A percentile compares a stretch with the other conserved stretches of the same genome.
phyloP scores from a whole-genome alignment of 257 asterid species.

The Solanum appendiculatum region DNA sequence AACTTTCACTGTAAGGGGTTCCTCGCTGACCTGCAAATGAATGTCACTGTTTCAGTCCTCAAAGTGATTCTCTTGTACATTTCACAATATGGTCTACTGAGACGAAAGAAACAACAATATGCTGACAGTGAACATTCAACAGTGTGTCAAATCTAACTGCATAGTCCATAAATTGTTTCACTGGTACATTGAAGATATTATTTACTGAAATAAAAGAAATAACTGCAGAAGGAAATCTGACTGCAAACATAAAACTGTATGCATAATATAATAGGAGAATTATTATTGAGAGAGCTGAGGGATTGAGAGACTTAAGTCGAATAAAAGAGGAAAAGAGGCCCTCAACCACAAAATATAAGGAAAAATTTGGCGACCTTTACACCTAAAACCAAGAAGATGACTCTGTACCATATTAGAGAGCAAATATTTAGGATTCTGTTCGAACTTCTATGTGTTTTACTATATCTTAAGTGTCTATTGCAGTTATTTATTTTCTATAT shows the following conservation, averaged over 20 bases:
- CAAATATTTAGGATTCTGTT: background rate
- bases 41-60: slow-evolving; percentile 13
- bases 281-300: background rate
- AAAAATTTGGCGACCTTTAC: background rate
- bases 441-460: background rate
- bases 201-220: background rate
- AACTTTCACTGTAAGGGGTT: slow-evolving; percentile 88
- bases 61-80: slow-evolving; percentile 7
- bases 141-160: background rate
- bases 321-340: background rate
- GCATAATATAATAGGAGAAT: background rate
- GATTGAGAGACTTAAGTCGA: background rate
- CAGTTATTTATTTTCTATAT: background rate
- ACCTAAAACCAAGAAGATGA: background rate
- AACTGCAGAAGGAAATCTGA: background rate
- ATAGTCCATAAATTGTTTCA: background rate
- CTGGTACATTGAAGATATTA: background rate
- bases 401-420: background rate
- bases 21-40: slow-evolving; percentile 80
- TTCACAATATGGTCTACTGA: background rate
- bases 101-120: background rate
- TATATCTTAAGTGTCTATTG: background rate
- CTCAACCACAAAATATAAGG: background rate
- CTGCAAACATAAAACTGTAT: background rate
- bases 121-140: background rate